Conservation (phyloP, 257 asterid species). For the Solanum boliviense region DNA sequence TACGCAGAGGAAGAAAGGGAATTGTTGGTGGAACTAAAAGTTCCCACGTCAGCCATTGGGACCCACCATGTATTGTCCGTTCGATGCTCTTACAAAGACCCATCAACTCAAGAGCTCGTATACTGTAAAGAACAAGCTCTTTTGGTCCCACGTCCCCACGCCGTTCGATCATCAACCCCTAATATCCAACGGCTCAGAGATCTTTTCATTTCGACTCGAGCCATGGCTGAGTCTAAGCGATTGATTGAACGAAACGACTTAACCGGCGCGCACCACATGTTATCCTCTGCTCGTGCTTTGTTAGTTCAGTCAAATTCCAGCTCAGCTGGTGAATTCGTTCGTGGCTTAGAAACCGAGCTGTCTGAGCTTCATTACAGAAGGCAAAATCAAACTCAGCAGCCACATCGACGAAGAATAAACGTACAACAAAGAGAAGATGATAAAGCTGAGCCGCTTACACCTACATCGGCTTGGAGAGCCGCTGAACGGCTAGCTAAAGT, state of each 20-base stretch:
- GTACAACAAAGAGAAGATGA: slow-evolving; percentile 24
- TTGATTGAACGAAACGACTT: slow-evolving; percentile 43
- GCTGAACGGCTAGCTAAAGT: slow-evolving; percentile 97
- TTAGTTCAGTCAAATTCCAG: slow-evolving; percentile 54
- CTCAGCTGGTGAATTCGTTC: slow-evolving; percentile 54
- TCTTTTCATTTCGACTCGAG: slow-evolving; percentile 70
- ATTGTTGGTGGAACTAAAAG: slow-evolving; percentile 63
- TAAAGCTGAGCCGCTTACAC: slow-evolving; percentile 80
- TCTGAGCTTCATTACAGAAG: slow-evolving; percentile 43
- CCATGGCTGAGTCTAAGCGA: slow-evolving; percentile 70
- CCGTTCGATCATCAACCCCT: slow-evolving; percentile 55
- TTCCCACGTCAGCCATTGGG: slow-evolving; percentile 57
- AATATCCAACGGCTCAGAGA: slow-evolving; percentile 52
- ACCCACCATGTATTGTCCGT: slow-evolving; percentile 78
- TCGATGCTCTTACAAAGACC: slow-evolving; percentile 73
- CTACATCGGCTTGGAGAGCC: slow-evolving; percentile 99
- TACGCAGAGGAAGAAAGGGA: slow-evolving; percentile 75
- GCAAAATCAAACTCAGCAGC: slow-evolving; percentile 11
- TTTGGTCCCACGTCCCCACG: slow-evolving; percentile 59
- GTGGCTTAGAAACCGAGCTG: slow-evolving; percentile 73
- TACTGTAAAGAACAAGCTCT: slow-evolving; percentile 54
- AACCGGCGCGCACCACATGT: slow-evolving; percentile 64
- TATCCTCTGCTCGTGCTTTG: slow-evolving; percentile 68
- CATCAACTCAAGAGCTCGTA: slow-evolving; percentile 63
- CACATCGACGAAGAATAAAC: slow-evolving; percentile 18